A percentile compares a stretch with the other conserved stretches of the same genome.
phyloP scores from a whole-genome alignment of 306 rosid genomes.

The Notholithocarpus densiflorus region DNA sequence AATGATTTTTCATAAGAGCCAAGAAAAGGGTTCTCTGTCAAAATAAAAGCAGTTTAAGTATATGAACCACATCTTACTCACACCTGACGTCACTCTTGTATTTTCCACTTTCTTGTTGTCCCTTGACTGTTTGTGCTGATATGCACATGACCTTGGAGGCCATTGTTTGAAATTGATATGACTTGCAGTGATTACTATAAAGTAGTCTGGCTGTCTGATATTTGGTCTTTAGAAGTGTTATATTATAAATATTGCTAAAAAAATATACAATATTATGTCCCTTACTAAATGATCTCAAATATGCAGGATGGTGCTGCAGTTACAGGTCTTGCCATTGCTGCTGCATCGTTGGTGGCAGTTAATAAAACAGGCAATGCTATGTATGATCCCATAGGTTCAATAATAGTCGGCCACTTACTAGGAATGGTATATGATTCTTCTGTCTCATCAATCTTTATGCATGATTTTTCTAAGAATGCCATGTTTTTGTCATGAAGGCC shows the following conservation, averaged over 20 bases:
- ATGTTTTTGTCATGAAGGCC: neutral
- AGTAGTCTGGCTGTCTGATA: too few species aligned
- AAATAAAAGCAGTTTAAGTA: too few species aligned
- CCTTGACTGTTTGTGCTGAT: too few species aligned
- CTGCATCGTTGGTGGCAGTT: conserved; percentile 88
- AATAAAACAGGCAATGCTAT: conserved; percentile 81
- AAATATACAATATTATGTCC: neutral
- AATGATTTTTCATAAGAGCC: too few species aligned
- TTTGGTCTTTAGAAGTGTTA: neutral
- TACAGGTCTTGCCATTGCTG: conserved; percentile 87
- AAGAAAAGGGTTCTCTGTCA: too few species aligned
- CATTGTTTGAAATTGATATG: too few species aligned
- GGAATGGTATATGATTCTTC: conserved; percentile 72
- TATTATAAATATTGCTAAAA: neutral
- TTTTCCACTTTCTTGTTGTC: too few species aligned
- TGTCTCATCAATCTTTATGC: neutral
- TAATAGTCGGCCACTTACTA: conserved; percentile 89
- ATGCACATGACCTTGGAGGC: too few species aligned
- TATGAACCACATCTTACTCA: too few species aligned
- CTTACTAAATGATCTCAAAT: conserved; percentile 13
- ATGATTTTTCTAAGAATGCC: neutral
- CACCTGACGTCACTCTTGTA: too few species aligned
- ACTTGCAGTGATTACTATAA: too few species aligned
- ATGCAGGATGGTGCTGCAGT: conserved; percentile 99
- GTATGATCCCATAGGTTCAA: conserved; percentile 94